Evolutionary conservation across 371 early-diverging fungal species (phyloP).

Genomic region (Mucor mucedo): DNA sequence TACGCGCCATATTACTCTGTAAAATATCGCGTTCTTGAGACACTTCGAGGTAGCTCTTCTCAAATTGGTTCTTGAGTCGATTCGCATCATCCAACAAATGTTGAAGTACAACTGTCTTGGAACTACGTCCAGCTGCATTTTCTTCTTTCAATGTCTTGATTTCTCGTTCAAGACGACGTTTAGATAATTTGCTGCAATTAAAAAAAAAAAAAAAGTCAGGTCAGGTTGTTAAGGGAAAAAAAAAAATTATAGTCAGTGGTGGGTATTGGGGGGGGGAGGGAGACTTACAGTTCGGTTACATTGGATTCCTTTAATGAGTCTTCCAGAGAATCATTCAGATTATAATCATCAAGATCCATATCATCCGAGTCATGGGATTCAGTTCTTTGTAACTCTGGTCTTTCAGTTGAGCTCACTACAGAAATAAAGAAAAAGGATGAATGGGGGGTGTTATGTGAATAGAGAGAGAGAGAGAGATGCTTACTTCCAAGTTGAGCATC

Average conservation of each 20-base stretch:
- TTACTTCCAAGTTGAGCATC: conserved; percentile 81
- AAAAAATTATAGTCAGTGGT: neutral
- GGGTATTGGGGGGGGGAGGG: too few relatives aligned
- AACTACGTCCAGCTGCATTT: conserved; percentile 55
- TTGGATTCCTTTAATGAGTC: conserved; percentile 60
- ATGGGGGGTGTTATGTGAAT: too few relatives aligned
- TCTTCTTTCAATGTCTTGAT: conserved; percentile 65
- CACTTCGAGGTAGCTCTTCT: conserved; percentile 73
- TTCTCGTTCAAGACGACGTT: conserved; percentile 81
- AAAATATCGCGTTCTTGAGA: conserved; percentile 72
- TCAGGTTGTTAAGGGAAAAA: neutral
- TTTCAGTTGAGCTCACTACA: conserved; percentile 16
- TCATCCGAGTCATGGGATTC: conserved; percentile 23
- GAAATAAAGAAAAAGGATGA: neutral
- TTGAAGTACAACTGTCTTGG: conserved; percentile 66
- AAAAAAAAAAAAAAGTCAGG: neutral
- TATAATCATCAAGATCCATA: conserved; percentile 51
- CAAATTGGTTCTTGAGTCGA: conserved; percentile 71
- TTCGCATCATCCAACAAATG: conserved; percentile 76
- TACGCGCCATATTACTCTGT: conserved; percentile 75
- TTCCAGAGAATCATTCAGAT: conserved; percentile 45
- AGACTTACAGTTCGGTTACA: conserved; percentile 53
- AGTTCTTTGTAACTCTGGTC: conserved; percentile 10
- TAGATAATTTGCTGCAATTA: conserved; percentile 55
- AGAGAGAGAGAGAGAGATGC: neutral